phyloP scores from a whole-genome alignment of 495 filamentous ascomycete species.

The Sordaria brevicollis region DNA sequence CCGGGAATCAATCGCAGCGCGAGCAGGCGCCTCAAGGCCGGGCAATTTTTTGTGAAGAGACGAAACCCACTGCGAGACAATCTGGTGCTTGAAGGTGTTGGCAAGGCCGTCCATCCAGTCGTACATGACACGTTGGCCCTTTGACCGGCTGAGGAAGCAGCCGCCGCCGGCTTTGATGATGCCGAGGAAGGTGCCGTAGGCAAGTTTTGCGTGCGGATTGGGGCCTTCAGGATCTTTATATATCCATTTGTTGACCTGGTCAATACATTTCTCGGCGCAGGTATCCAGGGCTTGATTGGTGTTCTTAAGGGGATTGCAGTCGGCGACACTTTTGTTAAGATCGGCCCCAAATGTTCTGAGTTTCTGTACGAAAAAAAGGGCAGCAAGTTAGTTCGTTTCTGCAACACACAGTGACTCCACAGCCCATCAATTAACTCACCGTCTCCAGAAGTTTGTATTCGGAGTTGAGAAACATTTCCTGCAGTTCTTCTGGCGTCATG shows the following conservation, averaged over 20 bases:
- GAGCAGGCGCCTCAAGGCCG: not conserved
- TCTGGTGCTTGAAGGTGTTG: not conserved
- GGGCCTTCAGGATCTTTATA: slow-evolving; percentile 5
- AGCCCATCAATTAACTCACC: not conserved
- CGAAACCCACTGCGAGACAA: not conserved
- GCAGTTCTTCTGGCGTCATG: not conserved
- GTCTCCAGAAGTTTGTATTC: not conserved
- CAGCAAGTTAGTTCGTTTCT: not conserved
- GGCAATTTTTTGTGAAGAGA: not conserved
- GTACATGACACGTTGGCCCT: not conserved
- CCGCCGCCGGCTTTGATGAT: slow-evolving; percentile 8
- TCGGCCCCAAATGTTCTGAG: not conserved
- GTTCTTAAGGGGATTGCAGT: slow-evolving; percentile 1
- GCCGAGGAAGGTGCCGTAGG: slow-evolving; percentile 6
- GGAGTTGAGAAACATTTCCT: not conserved
- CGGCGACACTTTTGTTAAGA: not conserved
- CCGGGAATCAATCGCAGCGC: not conserved
- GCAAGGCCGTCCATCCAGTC: slow-evolving; percentile 14
- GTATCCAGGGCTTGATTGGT: not conserved
- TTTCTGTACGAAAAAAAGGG: not conserved
- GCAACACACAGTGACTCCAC: not conserved
- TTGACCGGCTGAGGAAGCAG: slow-evolving; percentile 3
- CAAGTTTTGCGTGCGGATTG: not conserved
- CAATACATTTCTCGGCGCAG: not conserved
- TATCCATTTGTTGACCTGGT: slow-evolving; percentile 4